Conservation (phyloP, 257 asterid species). For the Dorcoceras hygrometricum region DNA sequence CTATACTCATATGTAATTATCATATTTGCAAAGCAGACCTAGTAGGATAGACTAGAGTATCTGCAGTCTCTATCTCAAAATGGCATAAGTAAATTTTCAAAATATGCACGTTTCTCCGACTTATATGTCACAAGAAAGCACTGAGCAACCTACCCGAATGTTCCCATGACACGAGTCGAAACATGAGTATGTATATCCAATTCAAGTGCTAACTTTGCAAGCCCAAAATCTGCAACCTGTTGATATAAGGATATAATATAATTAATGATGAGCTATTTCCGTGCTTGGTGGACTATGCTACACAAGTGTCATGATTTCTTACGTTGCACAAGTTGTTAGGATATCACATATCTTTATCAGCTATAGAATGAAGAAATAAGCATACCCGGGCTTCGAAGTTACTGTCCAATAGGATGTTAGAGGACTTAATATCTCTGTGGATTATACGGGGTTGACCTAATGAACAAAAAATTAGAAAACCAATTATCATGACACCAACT, state of each 20-base stretch:
- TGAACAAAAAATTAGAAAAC: conserved; percentile 7
- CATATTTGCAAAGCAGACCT: not conserved
- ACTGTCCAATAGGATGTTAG: conserved; percentile 78
- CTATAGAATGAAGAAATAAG: not conserved
- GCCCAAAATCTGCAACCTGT: conserved; percentile 94
- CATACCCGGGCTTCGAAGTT: conserved; percentile 83
- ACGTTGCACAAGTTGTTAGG: conserved; percentile 4
- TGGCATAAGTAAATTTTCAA: not conserved
- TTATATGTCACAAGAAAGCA: too few relatives aligned
- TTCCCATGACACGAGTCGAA: conserved; percentile 93
- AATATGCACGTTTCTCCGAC: not conserved
- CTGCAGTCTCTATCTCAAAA: not conserved
- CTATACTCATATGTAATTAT: not conserved
- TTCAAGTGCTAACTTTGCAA: conserved; percentile 80
- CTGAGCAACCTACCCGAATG: conserved; percentile 63
- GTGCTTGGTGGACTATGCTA: not conserved
- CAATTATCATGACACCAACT: too few relatives aligned
- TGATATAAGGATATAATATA: conserved; percentile 9
- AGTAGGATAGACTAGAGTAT: not conserved
- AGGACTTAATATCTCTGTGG: conserved; percentile 86
- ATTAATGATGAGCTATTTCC: conserved; percentile 2
- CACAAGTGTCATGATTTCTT: conserved; percentile 18
- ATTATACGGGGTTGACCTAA: conserved; percentile 89
- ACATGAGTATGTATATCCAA: conserved; percentile 67
- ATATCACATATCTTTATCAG: not conserved